Base-by-base conservation (phyloP, 2,329 filamentous ascomycete species). In the Diaporthe citrichinensis region DNA sequence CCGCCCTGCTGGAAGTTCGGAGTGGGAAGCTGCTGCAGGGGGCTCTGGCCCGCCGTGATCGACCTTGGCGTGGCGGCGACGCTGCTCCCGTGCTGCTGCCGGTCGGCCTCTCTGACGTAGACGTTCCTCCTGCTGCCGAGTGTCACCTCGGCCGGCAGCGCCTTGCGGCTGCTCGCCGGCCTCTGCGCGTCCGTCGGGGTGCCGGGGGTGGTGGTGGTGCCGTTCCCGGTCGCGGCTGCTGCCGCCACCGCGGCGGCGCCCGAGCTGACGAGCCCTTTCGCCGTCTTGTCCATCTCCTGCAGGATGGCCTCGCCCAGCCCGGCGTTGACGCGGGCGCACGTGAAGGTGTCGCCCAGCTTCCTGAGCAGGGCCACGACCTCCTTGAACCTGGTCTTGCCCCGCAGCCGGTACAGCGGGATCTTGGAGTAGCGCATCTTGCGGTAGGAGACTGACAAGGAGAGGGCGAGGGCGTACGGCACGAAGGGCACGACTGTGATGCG, bases 351-450 rank as follows among this genome's bases (percentile, higher is more conserved):
- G n/a, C 88, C 87, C 73, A 91, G 86, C 20, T 85, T 84, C 31
- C 87, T 85, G 6, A 93, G 82, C 46, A 90, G 84, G 2, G 87
- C 84, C 15, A 90, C 90, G 55, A 90, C 89, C 59, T 86, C 86
- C 69, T 87, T 86, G 79, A 93, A 92, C 0, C 88, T 84, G 20
- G 84, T 85, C 77, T 89, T 88, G 7, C 89, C 88, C n/a, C 91
- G 84, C 0, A 86, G 85, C 5, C 90, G 87, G 76, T 91, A 92
- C 85, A 91, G 89, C 1, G 90, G 88, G 0, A 92, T 83, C 17
- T 87, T 87, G 74, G 89, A 91, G 78, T 92, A 89, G 1, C 91
- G 86, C 90, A 92, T 91, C 79, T 92, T 92, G 59, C 90, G 87
- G 77, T 92, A 93, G 17, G 90, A 88, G 1, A 92, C 90, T 62